Evolutionary conservation across 164 flowering plant species (phyloP).

Genomic region (Taxillus chinensis): DNA sequence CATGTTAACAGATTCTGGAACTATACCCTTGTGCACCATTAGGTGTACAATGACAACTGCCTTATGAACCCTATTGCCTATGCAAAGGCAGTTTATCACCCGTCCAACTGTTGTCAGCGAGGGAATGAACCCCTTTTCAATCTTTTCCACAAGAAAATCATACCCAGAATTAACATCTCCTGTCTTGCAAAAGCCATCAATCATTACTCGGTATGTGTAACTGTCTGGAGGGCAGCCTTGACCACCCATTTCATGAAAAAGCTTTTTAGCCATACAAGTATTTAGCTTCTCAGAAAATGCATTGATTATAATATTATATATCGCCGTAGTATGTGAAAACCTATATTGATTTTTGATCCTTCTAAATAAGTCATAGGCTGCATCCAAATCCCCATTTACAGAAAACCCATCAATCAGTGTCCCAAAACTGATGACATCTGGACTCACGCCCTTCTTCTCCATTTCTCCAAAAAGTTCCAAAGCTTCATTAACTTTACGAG

Average conservation of each 20-base stretch:
- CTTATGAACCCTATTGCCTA: conserved; percentile 43
- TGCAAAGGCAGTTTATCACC: conserved; percentile 67
- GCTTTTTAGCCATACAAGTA: conserved; percentile 34
- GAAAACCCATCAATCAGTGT: conserved; percentile 66
- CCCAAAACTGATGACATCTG: conserved; percentile 53
- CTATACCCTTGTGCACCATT: conserved; percentile 66
- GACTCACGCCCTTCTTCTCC: conserved; percentile 40
- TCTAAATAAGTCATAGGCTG: conserved; percentile 51
- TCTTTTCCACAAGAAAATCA: conserved; percentile 37
- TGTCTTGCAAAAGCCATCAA: conserved; percentile 69
- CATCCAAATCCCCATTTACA: conserved; percentile 48
- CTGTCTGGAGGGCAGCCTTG: conserved; percentile 44
- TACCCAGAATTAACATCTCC: conserved; percentile 47
- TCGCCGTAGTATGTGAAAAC: conserved; percentile 42
- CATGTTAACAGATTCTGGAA: conserved; percentile 68
- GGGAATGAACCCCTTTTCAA: conserved; percentile 54
- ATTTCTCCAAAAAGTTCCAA: conserved; percentile 41
- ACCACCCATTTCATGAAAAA: conserved; percentile 51
- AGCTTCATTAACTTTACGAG: conserved; percentile 48
- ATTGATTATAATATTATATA: conserved; percentile 65
- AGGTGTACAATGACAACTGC: conserved; percentile 64
- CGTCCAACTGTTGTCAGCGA: conserved; percentile 64
- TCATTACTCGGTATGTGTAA: conserved; percentile 66
- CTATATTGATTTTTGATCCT: conserved; percentile 32
- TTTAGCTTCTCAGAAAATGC: conserved; percentile 54